Evolutionary conservation across 1,284 basidiomycete genomes (phyloP), one percentile per base, ranked within the genome.

Genomic region (Grifola frondosa): DNA sequence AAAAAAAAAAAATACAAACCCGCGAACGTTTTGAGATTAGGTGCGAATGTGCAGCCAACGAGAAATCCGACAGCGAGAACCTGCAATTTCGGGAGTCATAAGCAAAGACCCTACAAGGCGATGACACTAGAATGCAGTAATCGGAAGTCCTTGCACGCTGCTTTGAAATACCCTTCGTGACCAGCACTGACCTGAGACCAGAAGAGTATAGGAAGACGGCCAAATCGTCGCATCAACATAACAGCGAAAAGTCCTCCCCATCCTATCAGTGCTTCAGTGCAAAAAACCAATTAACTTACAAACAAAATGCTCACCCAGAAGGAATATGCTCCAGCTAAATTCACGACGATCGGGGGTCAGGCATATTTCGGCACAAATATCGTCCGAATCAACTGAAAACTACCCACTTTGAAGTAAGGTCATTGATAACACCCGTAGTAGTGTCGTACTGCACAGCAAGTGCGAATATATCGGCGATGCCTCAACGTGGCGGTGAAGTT

Each of bases 291-390:
- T 28, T 16, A n/a, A 31, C 20, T 28, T 16, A 11, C 19, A 21
- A 19, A 10, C 12, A 17, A 12, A 4, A 37, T n/a, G 44, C 33
- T 19, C 37, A 76, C 79, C 80, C 11, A 83, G 65, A 16, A 84
- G 62, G 60, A 85, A 84, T 42, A 85, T 84, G 53, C 80, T 81
- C 80, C 80, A 82, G 59, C 80, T 82, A 44, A 9, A 28, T 29
- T 17, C 15, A n/a, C 5, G 10, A n/a, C n/a, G n/a, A n/a, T n/a
- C n/a, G n/a, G n/a, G n/a, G n/a, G n/a, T n/a, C 9, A 20, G n/a
- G 15, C 12, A 16, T 12, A 17, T 17, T 15, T 21, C 5, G 12
- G 20, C 24, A 36, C n/a, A n/a, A n/a, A n/a, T n/a, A n/a, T n/a
- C n/a, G n/a, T n/a, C n/a, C n/a, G n/a, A n/a, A n/a, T n/a, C n/a